phyloP scores from a whole-genome alignment of 352 stramenopile genomes.

The Globisporangium okanoganense region DNA sequence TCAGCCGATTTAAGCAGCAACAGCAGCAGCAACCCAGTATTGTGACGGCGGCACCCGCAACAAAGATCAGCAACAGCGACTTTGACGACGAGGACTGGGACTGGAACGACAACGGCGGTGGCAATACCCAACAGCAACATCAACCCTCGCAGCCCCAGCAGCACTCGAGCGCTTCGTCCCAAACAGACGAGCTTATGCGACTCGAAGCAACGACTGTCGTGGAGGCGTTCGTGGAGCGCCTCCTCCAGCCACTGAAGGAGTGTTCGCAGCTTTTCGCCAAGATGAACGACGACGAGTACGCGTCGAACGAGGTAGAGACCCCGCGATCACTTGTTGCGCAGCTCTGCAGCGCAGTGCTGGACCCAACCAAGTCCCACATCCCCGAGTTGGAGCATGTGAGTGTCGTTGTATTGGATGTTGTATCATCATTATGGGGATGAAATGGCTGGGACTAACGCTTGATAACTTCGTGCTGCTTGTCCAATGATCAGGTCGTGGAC shows the following conservation, averaged over 20 bases:
- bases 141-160: slow-evolving; percentile 11
- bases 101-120: slow-evolving; percentile 38
- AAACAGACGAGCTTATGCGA: slow-evolving; percentile 23
- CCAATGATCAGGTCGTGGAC: slow-evolving; percentile 50
- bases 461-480: background rate
- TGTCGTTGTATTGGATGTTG: background rate
- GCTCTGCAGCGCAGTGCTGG: slow-evolving; percentile 38
- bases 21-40: slow-evolving; percentile 1
- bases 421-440: background rate
- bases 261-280: slow-evolving; percentile 56
- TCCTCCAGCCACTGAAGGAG: slow-evolving; percentile 54
- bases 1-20: slow-evolving; percentile 8
- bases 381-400: slow-evolving; percentile 45
- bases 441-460: background rate
- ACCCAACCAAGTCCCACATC: slow-evolving; percentile 25
- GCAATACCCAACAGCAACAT: background rate
- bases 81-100: slow-evolving; percentile 57
- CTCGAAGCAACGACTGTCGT: slow-evolving; percentile 31
- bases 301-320: slow-evolving; percentile 6
- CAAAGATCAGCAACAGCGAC: slow-evolving; percentile 2
- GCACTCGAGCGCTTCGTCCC: background rate
- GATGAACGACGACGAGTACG: slow-evolving; percentile 23
- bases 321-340: slow-evolving; percentile 41
- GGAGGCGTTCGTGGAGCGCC: slow-evolving; percentile 35
- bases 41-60: background rate